Evolutionary conservation across 164 flowering plant genomes (phyloP), one percentile per base, ranked within the genome.

Genomic region (Dillenia suffruticosa): DNA sequence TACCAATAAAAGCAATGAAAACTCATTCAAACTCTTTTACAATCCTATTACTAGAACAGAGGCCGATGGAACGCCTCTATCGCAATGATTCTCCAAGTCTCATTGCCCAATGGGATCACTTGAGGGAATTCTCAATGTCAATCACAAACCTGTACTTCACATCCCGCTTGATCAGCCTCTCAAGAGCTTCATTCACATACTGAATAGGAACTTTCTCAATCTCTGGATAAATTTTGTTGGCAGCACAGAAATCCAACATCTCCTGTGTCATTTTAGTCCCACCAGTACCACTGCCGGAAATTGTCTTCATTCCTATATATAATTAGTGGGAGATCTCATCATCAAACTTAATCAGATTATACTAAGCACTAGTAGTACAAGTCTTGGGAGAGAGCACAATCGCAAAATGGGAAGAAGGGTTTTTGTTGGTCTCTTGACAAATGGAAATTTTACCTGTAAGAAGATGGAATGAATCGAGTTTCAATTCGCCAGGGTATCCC

Each of bases 111-210:
- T 26, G 32, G 32, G 2, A 26, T 86, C 76, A 87, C 75, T 85
- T 82, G 60, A 91, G 63, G 44, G 92, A 84, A 69, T 73, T 83
- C 63, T 78, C 85, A n/a, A 92, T 68, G 66, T 92, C 95, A 50
- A 92, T 89, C 68, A 89, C 98, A 68, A 92, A 91, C 3, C 96
- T 81, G 58, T 88, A 92, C 76, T 85, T 86, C 54, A 90, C 87
- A 66, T 90, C 98, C 68, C 63, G 84, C 63, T 90, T 86, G 24
- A 82, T 67, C 12, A 90, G 44, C 82, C 96, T 86, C 63, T 90
- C 87, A 8, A 85, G 82, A 48, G 96, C 98, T 79, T 90, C 95
- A 70, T 90, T 92, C 32, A 77, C 75, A 56, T 92, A 75, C 46
- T 92, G 76, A 63, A 92, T 88, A 0, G 89, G 93, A 61, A 90